Base-by-base conservation (phyloP, 331 rosid genomes). In the Malus hybrid region DNA sequence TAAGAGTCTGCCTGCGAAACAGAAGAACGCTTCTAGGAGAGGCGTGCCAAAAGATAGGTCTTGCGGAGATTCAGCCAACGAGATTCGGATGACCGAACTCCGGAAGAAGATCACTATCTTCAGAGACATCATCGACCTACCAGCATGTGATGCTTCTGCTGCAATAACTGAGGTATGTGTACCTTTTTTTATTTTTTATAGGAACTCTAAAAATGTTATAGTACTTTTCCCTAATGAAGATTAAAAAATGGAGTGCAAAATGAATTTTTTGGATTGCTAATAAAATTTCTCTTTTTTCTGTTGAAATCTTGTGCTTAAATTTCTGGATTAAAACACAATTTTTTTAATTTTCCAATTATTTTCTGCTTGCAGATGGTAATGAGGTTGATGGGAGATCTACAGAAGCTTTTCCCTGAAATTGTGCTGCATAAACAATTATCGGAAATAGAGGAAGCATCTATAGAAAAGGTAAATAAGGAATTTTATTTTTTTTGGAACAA, bases 61-160 rank as follows among this genome's bases (percentile, higher is more conserved):
- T 42, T 78, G 71, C 58, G 33, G 76, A 61, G 76, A 84, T 70
- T 79, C 79, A 67, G 85, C 79, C 50, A 86, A 87, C 73, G 33
- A 71, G 66, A 63, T 76, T 70, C 68, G 66, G 76, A 72, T 74
- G 76, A 75, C 78, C 88, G 82, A 78, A 46, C 78, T 92, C 42
- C 81, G 90, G 72, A 83, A 83, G 78, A 88, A 88, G 83, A 87
- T 90, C 36, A 52, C 79, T 76, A 80, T 73, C 78, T 88, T 92
- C 24, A 80, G 93, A 73, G 97, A 90, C 66, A 74, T 90, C 87
- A 69, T 90, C 76, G 93, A 88, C 68, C 77, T 90, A 34, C 80
- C 84, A 75, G 85, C 90, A 44, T 80, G 82, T 33, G 80, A 77
- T 53, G 74, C 69, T 52, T 80, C 96, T 60, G 79, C 83, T 73